phyloP scores from a whole-genome alignment of 805 yeast genomes.

The Hanseniaspora lindneri region DNA sequence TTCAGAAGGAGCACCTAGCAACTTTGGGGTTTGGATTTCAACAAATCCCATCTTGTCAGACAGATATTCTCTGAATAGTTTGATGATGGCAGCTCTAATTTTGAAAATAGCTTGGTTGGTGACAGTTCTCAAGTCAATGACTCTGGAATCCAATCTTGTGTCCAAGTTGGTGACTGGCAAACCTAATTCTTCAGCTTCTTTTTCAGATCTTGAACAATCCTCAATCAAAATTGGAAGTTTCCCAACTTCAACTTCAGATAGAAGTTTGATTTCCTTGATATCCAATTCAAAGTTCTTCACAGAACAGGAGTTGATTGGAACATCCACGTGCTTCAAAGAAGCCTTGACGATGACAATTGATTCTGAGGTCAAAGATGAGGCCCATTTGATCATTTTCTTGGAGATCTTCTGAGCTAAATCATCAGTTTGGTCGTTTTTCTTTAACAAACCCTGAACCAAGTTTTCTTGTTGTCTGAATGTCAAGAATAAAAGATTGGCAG shows the following conservation, averaged over 20 bases:
- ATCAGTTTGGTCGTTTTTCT: constrained; percentile 31
- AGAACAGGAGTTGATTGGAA: constrained; percentile 79
- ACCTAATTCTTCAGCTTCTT: constrained; percentile 82
- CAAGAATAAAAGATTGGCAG: constrained; percentile 84
- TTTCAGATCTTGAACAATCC: constrained; percentile 92
- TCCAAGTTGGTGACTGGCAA: constrained; percentile 92
- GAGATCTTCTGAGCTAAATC: constrained; percentile 59
- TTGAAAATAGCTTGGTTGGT: constrained; percentile 96
- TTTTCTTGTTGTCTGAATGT: constrained; percentile 83
- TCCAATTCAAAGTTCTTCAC: constrained; percentile 81
- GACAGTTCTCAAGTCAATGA: constrained; percentile 89
- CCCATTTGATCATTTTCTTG: constrained; percentile 96
- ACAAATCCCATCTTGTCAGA: constrained; percentile 47
- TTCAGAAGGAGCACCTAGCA: constrained; percentile 90
- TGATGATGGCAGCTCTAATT: constrained; percentile 81
- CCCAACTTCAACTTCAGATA: constrained; percentile 71
- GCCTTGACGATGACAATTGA: constrained; percentile 88
- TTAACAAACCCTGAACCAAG: constrained; percentile 72
- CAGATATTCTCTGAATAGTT: constrained; percentile 81
- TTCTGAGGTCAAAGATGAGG: constrained; percentile 72
- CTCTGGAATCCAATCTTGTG: constrained; percentile 89
- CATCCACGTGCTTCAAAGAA: constrained; percentile 68
- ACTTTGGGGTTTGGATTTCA: constrained; percentile 93
- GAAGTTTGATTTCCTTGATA: constrained; percentile 57
- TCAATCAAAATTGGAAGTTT: constrained; percentile 89